Percentiles rank a stretch among this genome's conserved stretches.
phyloP scores from a whole-genome alignment of 2,329 filamentous ascomycete genomes.

The Malbranchea zuffiana region DNA sequence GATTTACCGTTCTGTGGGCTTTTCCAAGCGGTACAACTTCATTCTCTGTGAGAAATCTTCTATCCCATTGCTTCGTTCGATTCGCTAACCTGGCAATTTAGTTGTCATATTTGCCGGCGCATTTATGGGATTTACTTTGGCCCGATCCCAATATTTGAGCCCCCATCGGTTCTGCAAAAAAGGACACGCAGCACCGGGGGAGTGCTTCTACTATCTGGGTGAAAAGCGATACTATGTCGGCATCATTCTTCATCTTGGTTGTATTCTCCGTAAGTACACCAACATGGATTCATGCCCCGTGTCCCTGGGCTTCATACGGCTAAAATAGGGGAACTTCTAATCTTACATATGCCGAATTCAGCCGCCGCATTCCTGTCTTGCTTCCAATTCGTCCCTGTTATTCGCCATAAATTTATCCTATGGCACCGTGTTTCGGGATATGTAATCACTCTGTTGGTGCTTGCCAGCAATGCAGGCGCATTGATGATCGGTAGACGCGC shows the following conservation, averaged over 20 bases:
- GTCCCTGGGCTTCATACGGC: neutral
- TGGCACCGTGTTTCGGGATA: constrained; percentile 55
- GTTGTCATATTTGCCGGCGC: constrained; percentile 37
- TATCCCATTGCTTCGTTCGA: neutral
- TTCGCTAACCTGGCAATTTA: neutral
- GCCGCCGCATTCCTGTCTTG: constrained; percentile 32
- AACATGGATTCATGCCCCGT: neutral
- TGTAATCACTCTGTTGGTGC: constrained; percentile 39
- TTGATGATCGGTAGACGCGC: constrained; percentile 43
- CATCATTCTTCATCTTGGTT: constrained; percentile 35
- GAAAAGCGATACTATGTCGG: constrained; percentile 28
- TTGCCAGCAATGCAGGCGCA: constrained; percentile 39
- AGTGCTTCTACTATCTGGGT: constrained; percentile 35
- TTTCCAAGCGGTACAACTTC: constrained; percentile 9
- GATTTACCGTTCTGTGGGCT: too few species aligned
- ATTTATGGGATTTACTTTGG: constrained; percentile 40
- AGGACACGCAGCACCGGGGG: constrained; percentile 28
- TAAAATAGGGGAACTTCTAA: too few species aligned
- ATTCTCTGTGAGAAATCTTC: constrained; percentile 6
- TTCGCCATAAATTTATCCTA: constrained; percentile 39
- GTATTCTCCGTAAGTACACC: constrained; percentile 20
- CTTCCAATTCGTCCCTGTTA: constrained; percentile 35
- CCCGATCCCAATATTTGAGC: constrained; percentile 39
- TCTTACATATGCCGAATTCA: constrained; percentile 1
- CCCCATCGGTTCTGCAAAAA: constrained; percentile 30